These are phyloP conservation scores for Kondoa malvinella DNA, from an alignment of 768 basidiomycete species.

Conservation along the genomic window DNA sequence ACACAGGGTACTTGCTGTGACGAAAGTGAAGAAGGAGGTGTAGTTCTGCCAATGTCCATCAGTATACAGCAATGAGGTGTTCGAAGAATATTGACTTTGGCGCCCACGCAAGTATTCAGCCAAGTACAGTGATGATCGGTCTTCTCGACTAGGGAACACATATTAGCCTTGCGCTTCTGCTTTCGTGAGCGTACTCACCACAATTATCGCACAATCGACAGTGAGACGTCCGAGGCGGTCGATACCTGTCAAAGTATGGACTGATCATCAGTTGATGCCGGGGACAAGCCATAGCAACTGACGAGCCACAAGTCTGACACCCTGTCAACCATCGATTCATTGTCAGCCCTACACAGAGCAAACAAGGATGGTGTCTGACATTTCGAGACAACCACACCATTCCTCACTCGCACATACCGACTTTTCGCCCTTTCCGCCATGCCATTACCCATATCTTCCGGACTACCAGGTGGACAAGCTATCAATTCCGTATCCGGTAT, in stretches of 20 bases:
- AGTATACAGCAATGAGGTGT: too few relatives aligned
- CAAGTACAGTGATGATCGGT: conserved; percentile 64
- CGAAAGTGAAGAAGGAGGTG: conserved; percentile 70
- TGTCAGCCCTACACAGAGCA: background rate
- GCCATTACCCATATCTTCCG: conserved; percentile 16
- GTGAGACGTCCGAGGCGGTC: conserved; percentile 85
- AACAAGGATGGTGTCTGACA: conserved; percentile 12
- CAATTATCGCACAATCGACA: conserved; percentile 98
- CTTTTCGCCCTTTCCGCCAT: conserved; percentile 16
- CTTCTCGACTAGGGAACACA: conserved; percentile 24
- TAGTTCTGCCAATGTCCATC: conserved; percentile 57
- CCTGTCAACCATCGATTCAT: conserved; percentile 29
- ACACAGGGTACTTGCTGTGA: conserved; percentile 48
- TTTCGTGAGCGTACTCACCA: conserved; percentile 43
- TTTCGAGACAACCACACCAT: conserved; percentile 20
- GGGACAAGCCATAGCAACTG: background rate
- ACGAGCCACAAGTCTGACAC: conserved; percentile 77
- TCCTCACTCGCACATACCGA: conserved; percentile 9
- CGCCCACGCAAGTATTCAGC: conserved; percentile 81
- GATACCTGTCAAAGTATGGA: conserved; percentile 37
- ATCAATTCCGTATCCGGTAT: conserved; percentile 14
- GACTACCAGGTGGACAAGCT: conserved; percentile 10
- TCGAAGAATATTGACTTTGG: background rate
- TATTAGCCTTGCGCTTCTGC: background rate
- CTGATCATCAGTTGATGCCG: background rate